These are phyloP conservation scores for Backusella sp. DNA, from an alignment of 192 early-diverging fungal species.

Conservation along the genomic window DNA sequence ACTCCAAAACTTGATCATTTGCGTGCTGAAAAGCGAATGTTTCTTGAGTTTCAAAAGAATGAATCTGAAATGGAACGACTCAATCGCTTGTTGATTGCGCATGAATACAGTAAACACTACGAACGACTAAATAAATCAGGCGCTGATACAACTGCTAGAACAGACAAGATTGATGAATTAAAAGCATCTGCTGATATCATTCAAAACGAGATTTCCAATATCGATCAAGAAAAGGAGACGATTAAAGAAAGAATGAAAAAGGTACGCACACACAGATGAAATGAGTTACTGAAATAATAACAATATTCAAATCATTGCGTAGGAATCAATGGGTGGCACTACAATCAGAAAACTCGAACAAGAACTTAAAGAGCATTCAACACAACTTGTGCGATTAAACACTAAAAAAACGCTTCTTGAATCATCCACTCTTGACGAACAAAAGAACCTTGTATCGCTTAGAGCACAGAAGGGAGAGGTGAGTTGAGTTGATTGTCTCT, in stretches of 20 bases:
- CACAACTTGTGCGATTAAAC: slow-evolving; percentile 77
- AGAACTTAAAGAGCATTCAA: slow-evolving; percentile 71
- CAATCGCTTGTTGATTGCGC: slow-evolving; percentile 77
- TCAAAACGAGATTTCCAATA: slow-evolving; percentile 61
- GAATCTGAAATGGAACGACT: slow-evolving; percentile 87
- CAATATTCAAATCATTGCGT: slow-evolving; percentile 20
- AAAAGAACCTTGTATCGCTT: slow-evolving; percentile 40
- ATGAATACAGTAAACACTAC: slow-evolving; percentile 77
- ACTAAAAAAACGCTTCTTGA: slow-evolving; percentile 84
- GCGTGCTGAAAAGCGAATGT: slow-evolving; percentile 80
- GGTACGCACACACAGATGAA: background rate
- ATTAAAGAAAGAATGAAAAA: slow-evolving; percentile 40
- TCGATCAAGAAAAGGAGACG: slow-evolving; percentile 59
- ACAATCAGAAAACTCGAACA: slow-evolving; percentile 73
- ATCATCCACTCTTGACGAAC: slow-evolving; percentile 78
- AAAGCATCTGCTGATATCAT: slow-evolving; percentile 47
- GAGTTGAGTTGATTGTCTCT: background rate
- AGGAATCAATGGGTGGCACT: slow-evolving; percentile 59
- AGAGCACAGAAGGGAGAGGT: slow-evolving; percentile 44
- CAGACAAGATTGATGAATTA: slow-evolving; percentile 29
- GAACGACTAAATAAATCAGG: slow-evolving; percentile 38
- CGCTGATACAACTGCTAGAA: slow-evolving; percentile 38
- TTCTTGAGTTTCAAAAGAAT: slow-evolving; percentile 92
- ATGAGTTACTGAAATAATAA: background rate
- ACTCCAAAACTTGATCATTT: slow-evolving; percentile 90